Base-by-base conservation (phyloP, 306 rosid species). In the Senna tora region DNA sequence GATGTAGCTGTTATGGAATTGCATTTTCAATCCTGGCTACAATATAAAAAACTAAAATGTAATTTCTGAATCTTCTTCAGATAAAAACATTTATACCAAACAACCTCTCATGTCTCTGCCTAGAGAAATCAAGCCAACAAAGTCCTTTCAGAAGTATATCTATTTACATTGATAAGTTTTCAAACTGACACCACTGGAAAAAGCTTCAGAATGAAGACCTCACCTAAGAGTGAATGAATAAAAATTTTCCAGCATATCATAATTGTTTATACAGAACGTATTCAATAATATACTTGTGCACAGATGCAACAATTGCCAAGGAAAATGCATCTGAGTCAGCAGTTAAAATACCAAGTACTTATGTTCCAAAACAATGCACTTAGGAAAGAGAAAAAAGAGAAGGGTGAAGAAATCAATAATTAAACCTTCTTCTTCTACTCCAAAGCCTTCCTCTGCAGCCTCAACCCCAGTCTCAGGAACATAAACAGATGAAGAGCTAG, bases 341-440 rank as follows among this genome's bases (percentile, higher is more conserved):
- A 51, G 19, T 43, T 39, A 51, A 51, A 21, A 52, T 39, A 52
- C 36, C 57, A 15, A 38, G 19, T 4, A 39, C 9, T 3, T 25
- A 64, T 16, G 25, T 74, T 49, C 49, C 17, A 59, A 46, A 55
- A 55, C 16, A 43, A 5, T 1, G 10, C 8, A 28, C 22, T 4
- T n/a, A 14, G 34, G 42, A 19, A 46, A 10, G 25, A 54, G 8
- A 36, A 61, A 13, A 21, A 67, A 39, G 10, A 30, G 21, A 33
- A 19, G 39, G 38, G 38, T 65, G 67, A 19, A 65, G 50, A 68
- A 56, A 72, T 56, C n/a, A 70, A 79, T 47, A 72, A 83, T 42
- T 36, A 50, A 50, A 92, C 99, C 99, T 88, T 89, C 97, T 14
- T 91, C 91, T 67, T 94, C 97, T 14, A 81, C 47, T 32, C 85